Conservation (phyloP, 805 yeast species). For the Nadsonia fulvescens region DNA sequence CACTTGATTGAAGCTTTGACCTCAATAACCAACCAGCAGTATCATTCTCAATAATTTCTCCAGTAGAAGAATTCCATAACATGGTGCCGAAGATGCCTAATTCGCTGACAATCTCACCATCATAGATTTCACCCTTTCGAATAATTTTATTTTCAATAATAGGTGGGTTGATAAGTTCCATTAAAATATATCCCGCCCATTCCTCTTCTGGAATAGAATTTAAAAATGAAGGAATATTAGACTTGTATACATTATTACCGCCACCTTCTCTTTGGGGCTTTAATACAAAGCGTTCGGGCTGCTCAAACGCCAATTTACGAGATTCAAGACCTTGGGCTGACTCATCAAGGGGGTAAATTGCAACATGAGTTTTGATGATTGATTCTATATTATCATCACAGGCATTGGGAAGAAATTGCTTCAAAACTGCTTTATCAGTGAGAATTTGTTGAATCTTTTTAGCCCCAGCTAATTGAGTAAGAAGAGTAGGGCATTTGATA, state of each 20-base stretch:
- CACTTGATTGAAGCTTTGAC: slow-evolving; percentile 69
- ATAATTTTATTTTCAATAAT: slow-evolving; percentile 49
- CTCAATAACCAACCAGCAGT: slow-evolving; percentile 75
- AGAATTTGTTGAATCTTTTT: slow-evolving; percentile 86
- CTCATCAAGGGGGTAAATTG: slow-evolving; percentile 63
- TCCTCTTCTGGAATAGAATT: slow-evolving; percentile 38
- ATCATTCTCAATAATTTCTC: slow-evolving; percentile 40
- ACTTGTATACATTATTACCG: slow-evolving; percentile 83
- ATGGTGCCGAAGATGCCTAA: slow-evolving; percentile 80
- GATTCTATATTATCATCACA: slow-evolving; percentile 12
- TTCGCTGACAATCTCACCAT: slow-evolving; percentile 75
- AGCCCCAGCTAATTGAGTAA: slow-evolving; percentile 83
- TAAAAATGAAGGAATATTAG: slow-evolving; percentile 65
- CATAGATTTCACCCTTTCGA: slow-evolving; percentile 40
- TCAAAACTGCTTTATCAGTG: slow-evolving; percentile 34
- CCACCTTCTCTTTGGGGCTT: slow-evolving; percentile 99
- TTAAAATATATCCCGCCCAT: slow-evolving; percentile 83
- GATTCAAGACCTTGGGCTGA: slow-evolving; percentile 39
- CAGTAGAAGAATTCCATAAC: slow-evolving; percentile 48
- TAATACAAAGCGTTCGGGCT: slow-evolving; percentile 59
- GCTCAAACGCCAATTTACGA: slow-evolving; percentile 43
- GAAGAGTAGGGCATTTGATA: slow-evolving; percentile 77
- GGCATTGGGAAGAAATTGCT: slow-evolving; percentile 27
- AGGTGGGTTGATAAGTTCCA: slow-evolving; percentile 83
- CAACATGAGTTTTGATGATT: slow-evolving; percentile 53